Evolutionary conservation across 2,329 filamentous ascomycete genomes (phyloP), one percentile per base, ranked within the genome.

Genomic region (Cladosporium sp.): DNA sequence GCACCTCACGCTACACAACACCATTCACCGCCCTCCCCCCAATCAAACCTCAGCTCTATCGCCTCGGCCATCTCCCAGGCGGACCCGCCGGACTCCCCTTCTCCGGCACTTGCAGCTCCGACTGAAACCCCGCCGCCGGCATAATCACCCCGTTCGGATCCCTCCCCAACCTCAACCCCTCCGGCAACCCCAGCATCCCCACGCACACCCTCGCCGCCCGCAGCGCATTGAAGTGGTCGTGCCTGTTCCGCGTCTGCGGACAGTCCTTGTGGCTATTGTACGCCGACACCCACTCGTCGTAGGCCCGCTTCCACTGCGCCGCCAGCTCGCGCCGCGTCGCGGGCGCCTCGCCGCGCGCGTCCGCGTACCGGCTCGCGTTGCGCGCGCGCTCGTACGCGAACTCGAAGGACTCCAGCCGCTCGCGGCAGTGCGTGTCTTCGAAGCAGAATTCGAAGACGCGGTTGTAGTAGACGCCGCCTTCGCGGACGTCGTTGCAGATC

Each of bases 181-280:
- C 16, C 19, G 10, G 11, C 33, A n/a, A 13, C 16, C 19, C 16
- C 18, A 37, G 22, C 34, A 35, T 31, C 14, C 33, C 44, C 7
- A 28, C 13, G 9, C 44, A 46, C 3, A 46, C 44, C 9, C 19
- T 28, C 19, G 44, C 44, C 14, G 10, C 7, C 16, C 16, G 14
- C 33, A 46, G 6, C 16, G 33, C 33, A 4, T 19, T 19, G 34
- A 46, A 46, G 37, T 37, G 44, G 33, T 37, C 16, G 9, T 46
- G 44, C 3, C 33, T 9, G n/a, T 46, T 37, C 44, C 44, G 16
- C 33, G 33, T 46, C 33, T 34, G 32, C 33, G 44, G 44, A 37
- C 44, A 46, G 11, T 46, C 44, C 44, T 46, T 46, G 10, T 46
- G 44, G 6, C 33, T 46, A 18, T 46, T 33, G 4, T 46, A 46